Percentiles rank a stretch among this genome's conserved stretches.
These are phyloP conservation scores for Rhynchospora pubera DNA, from an alignment of 176 grass and related monocot genomes.

Conservation along the genomic window DNA sequence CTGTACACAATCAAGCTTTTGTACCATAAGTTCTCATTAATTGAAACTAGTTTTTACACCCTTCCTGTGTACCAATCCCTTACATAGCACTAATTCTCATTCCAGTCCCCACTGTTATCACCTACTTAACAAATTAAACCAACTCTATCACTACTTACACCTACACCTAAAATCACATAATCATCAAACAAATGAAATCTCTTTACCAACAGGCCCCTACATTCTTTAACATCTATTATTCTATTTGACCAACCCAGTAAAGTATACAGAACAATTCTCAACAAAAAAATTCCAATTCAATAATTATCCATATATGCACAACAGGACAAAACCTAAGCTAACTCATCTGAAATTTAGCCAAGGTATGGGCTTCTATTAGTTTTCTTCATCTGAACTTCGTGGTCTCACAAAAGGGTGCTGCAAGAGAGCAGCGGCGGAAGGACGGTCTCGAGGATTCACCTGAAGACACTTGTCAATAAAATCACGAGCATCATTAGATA, in stretches of 20 bases:
- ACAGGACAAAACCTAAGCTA: conserved; percentile 5
- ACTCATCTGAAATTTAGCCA: background rate
- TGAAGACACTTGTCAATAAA: conserved; percentile 64
- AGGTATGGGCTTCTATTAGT: background rate
- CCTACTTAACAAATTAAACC: too few relatives aligned
- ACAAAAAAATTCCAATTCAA: background rate
- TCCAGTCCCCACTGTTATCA: too few relatives aligned
- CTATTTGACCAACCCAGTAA: background rate
- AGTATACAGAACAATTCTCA: background rate
- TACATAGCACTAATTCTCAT: too few relatives aligned
- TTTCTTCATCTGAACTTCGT: conserved; percentile 11
- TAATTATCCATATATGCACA: background rate
- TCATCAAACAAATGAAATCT: too few relatives aligned
- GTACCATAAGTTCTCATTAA: too few relatives aligned
- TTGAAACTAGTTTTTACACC: too few relatives aligned
- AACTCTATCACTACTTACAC: too few relatives aligned
- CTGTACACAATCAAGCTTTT: too few relatives aligned
- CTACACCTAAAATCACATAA: too few relatives aligned
- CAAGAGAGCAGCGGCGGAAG: conserved; percentile 53
- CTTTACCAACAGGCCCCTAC: too few relatives aligned
- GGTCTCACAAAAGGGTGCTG: conserved; percentile 72
- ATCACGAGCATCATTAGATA: conserved; percentile 69
- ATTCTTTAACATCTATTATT: background rate
- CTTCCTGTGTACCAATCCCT: too few relatives aligned
- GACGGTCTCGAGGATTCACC: conserved; percentile 50